Evolutionary conservation across 2,329 filamentous ascomycete species (phyloP).

Genomic region (Nothophaeocryptopus gaeumannii): DNA sequence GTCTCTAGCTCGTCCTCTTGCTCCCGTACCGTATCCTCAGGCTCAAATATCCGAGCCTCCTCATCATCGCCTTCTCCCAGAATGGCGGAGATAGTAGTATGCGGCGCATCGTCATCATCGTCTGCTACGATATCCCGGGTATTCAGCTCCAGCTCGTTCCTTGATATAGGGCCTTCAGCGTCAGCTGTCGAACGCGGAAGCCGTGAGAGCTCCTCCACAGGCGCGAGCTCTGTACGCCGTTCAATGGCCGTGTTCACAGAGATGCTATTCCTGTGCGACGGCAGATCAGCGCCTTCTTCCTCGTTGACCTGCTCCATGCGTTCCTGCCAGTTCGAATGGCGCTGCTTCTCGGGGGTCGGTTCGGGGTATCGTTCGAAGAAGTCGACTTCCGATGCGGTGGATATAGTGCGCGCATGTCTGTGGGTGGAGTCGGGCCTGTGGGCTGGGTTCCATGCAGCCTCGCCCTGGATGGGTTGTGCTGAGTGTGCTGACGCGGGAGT

Average conservation of each 20-base stretch:
- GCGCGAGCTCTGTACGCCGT: slow-evolving; percentile 1
- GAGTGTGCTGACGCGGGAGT: slow-evolving; percentile 3
- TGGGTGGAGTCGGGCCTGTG: slow-evolving; percentile 37
- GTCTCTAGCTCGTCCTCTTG: slow-evolving; percentile 25
- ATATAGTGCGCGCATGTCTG: slow-evolving; percentile 21
- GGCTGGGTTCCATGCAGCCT: slow-evolving; percentile 54
- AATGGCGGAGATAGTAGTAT: slow-evolving; percentile 9
- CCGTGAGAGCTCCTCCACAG: slow-evolving; percentile 12
- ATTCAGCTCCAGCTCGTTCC: not conserved
- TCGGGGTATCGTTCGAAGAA: slow-evolving; percentile 37
- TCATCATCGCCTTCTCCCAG: slow-evolving; percentile 15
- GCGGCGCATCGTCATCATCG: slow-evolving; percentile 21
- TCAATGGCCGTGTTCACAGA: slow-evolving; percentile 16
- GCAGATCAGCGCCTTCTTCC: slow-evolving; percentile 6
- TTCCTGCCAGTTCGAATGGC: not conserved
- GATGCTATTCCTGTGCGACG: slow-evolving; percentile 15
- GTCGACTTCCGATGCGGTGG: slow-evolving; percentile 31
- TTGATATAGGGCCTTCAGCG: slow-evolving; percentile 13
- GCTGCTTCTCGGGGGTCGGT: slow-evolving; percentile 24
- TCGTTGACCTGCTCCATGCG: slow-evolving; percentile 3
- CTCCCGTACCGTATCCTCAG: slow-evolving; percentile 22
- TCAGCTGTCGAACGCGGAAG: slow-evolving; percentile 13
- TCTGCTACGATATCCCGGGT: slow-evolving; percentile 7
- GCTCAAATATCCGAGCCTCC: slow-evolving; percentile 25
- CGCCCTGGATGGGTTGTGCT: slow-evolving; percentile 6